Evolutionary conservation across 148 eudicot species (phyloP), one percentile per base, ranked within the genome.

Genomic region (Vaccinium corymbosum): DNA sequence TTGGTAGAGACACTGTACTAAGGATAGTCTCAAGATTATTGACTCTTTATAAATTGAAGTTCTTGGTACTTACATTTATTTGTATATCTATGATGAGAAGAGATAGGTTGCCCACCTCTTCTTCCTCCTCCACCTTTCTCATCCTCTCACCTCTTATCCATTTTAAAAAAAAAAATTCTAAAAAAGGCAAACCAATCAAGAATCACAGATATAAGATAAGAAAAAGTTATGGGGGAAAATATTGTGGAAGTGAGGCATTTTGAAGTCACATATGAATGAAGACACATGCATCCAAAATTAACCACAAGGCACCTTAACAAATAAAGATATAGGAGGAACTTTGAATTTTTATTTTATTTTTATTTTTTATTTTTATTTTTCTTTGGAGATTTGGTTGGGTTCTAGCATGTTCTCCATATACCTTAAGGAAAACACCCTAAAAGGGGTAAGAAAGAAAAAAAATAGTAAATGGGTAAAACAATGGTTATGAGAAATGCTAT

Each of bases 81-180:
- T 75, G 12, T 52, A 55, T 19, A 11, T 48, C 42, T 42, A 1
- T 7, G 49, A 35, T 29, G 76, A 81, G 83, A 81, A 81, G 80
- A 55, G 88, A 86, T 87, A 68, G 86, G 86, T 84, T 79, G 78
- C 88, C 88, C 75, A 79, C 92, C 85, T 74, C 79, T 79, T 35
- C 81, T 75, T 57, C 22, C 46, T 59, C 22, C 80, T 85, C 79
- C 38, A 35, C 38, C 87, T 83, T 85, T 88, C 87, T 86, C 91
- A 42, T 89, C 92, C 90, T 87, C 88, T 88, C 94, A 76, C 87
- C 57, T 82, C 93, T 91, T 91, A 90, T 90, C 93, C 90, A 75
- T 84, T 61, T 32, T 2, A 2, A 35, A 35, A 35, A 35, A 35
- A 35, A 35, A 35, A 35, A 35, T 35, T 35, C 38, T 35, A 35